Base-by-base conservation (phyloP, 1,284 basidiomycete species). In the Trametes sp. region DNA sequence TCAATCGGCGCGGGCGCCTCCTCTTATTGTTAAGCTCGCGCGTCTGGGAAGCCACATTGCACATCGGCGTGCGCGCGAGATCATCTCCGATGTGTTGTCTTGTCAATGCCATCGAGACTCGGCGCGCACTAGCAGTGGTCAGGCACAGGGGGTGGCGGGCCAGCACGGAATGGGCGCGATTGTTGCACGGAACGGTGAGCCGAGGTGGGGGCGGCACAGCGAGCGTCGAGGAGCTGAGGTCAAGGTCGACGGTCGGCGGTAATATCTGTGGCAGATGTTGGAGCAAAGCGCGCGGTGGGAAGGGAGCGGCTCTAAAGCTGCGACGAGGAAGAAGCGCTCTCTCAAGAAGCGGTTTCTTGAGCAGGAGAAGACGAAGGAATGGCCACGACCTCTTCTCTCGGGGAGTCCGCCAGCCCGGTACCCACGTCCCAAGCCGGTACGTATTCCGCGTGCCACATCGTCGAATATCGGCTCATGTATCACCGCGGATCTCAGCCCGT, bases 21-120 rank as follows among this genome's bases (percentile, higher is more conserved):
- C 28, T 57, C 63, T 64, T 64, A 66, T 66, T 66, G 65, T 66
- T 46, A 59, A 41, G 24, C 48, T 14, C 45, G 21, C 48, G 23
- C 35, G 26, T 54, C 33, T 49, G 46, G 55, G 24, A 49, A 29
- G 16, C 33, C 45, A 16, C 41, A 21, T 44, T 41, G 54, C 54
- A 45, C 54, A n/a, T n/a, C n/a, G 44, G 24, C 24, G 36, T 24
- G 46, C 44, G 29, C 21, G 9, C 33, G 54, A 56, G 45, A 46
- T 46, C 24, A 50, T 57, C 49, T 46, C n/a, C 55, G 46, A 57
- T 57, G 21, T 26, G 35, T 23, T 41, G 35, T 49, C 46, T 31
- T 41, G 46, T 57, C 48, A n/a, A 10, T 19, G 52, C 23, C 24
- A 26, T 14, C 23, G 23, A 38, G 31, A 9, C 23, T 29, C 45